A percentile compares a stretch with the other conserved stretches of the same genome.
Evolutionary conservation across 352 stramenopile genomes (phyloP).

Genomic region (Phytophthora lateralis): DNA sequence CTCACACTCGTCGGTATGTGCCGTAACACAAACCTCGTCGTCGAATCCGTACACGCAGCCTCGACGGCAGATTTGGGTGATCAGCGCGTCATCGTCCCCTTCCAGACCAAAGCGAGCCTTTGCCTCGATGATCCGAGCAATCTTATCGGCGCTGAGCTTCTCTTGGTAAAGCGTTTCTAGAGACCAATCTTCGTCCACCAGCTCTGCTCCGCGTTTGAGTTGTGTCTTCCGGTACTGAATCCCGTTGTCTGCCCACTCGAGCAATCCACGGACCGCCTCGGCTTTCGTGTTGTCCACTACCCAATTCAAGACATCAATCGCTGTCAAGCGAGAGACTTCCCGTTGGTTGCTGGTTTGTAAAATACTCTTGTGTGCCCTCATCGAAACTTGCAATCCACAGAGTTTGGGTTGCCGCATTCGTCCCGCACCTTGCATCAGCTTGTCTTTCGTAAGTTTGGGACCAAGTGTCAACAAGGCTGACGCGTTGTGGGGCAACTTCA

Average conservation of each 20-base stretch:
- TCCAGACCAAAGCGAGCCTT: too few species aligned
- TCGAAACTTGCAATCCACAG: slow-evolving; percentile 69
- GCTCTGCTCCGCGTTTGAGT: slow-evolving; percentile 13
- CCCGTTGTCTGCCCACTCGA: slow-evolving; percentile 77
- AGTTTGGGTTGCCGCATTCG: slow-evolving; percentile 81
- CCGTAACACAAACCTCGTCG: too few species aligned
- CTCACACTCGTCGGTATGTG: too few species aligned
- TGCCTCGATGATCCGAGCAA: too few species aligned
- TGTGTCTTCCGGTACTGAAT: slow-evolving; percentile 55
- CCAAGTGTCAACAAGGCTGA: slow-evolving; percentile 84
- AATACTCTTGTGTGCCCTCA: slow-evolving; percentile 68
- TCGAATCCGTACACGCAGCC: too few species aligned
- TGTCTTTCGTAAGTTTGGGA: slow-evolving; percentile 90
- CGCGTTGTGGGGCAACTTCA: slow-evolving; percentile 77
- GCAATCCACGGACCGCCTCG: slow-evolving; percentile 53
- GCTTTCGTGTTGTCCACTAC: slow-evolving; percentile 79
- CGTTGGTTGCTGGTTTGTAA: slow-evolving; percentile 19
- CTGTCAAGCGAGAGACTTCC: background rate
- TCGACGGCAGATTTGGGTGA: too few species aligned
- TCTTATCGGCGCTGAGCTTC: slow-evolving; percentile 23
- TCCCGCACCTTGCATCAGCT: slow-evolving; percentile 92
- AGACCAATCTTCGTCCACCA: slow-evolving; percentile 49
- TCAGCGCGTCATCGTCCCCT: too few species aligned
- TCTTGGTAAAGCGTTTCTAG: slow-evolving; percentile 45
- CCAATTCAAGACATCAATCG: slow-evolving; percentile 70